Evolutionary conservation across 768 basidiomycete genomes (phyloP).

Genomic region (Leucosporidium creatinivorum): DNA sequence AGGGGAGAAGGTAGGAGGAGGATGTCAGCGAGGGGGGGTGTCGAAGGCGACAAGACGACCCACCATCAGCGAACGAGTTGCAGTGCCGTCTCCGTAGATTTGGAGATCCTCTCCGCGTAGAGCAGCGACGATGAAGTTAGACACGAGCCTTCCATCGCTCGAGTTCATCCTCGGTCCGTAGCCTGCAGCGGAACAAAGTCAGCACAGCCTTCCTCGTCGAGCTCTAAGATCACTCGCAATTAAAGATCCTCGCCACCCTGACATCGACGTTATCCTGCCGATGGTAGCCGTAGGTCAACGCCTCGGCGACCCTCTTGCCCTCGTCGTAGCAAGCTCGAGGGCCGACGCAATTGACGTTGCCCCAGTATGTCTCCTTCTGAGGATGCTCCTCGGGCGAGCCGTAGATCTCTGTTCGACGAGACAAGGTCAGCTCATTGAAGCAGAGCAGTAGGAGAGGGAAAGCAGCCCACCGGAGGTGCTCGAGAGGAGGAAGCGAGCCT

Average conservation of each 20-base stretch:
- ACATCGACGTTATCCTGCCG: slow-evolving; percentile 92
- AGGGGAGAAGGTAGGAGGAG: background rate
- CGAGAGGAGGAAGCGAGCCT: slow-evolving; percentile 91
- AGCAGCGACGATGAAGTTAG: slow-evolving; percentile 97
- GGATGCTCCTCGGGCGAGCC: slow-evolving; percentile 98
- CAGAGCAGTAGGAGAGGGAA: slow-evolving; percentile 15
- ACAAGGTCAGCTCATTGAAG: slow-evolving; percentile 12
- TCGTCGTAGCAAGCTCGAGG: slow-evolving; percentile 99
- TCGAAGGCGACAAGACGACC: too few relatives aligned
- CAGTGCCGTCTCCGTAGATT: slow-evolving; percentile 39
- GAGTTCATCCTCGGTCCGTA: slow-evolving; percentile 62
- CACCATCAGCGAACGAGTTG: slow-evolving; percentile 32
- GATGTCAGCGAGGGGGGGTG: background rate
- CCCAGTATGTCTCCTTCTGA: slow-evolving; percentile 50
- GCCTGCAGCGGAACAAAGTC: background rate
- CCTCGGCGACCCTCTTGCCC: slow-evolving; percentile 98
- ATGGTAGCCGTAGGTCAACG: slow-evolving; percentile 91
- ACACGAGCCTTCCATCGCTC: slow-evolving; percentile 92
- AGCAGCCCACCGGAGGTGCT: slow-evolving; percentile 73
- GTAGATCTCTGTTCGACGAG: slow-evolving; percentile 70
- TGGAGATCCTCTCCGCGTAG: slow-evolving; percentile 94
- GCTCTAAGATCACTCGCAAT: slow-evolving; percentile 66
- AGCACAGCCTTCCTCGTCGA: background rate
- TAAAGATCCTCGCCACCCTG: slow-evolving; percentile 96
- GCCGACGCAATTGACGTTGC: slow-evolving; percentile 93